Evolutionary conservation across 2,329 filamentous ascomycete species (phyloP).

Genomic region (Microascus cirrosus): DNA sequence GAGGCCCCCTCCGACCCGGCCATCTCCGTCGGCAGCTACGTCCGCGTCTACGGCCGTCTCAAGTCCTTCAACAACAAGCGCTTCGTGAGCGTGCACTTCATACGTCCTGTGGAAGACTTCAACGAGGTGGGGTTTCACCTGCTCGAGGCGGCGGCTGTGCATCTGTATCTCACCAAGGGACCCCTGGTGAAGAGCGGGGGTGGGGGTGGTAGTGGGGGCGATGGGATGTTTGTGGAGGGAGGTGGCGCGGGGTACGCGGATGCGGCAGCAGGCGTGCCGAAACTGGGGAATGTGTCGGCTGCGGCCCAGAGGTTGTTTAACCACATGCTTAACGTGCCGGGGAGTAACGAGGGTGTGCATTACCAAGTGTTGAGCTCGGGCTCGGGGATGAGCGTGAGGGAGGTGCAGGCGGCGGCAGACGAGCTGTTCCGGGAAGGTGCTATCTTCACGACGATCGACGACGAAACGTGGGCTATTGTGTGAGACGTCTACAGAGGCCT

Average conservation of each 20-base stretch:
- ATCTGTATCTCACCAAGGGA: conserved; percentile 72
- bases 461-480: conserved; percentile 81
- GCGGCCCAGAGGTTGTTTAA: conserved; percentile 61
- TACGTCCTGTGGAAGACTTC: conserved; percentile 70
- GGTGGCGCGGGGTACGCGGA: conserved; percentile 27
- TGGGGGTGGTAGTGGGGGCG: conserved; percentile 23
- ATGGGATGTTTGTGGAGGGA: conserved; percentile 48
- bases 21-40: conserved; percentile 65
- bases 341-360: conserved; percentile 75
- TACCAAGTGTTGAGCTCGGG: conserved; percentile 62
- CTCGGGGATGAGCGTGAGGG: conserved; percentile 52
- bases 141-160: conserved; percentile 79
- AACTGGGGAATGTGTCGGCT: conserved; percentile 36
- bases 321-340: conserved; percentile 53
- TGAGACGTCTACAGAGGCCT: conserved; percentile 45
- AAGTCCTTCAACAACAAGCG: conserved; percentile 77
- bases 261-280: conserved; percentile 17
- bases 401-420: conserved; percentile 68
- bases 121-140: conserved; percentile 93
- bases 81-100: conserved; percentile 68
- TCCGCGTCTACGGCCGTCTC: conserved; percentile 75
- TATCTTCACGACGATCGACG: conserved; percentile 87
- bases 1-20: conserved; percentile 33
- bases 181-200: conserved; percentile 32
- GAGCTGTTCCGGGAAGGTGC: conserved; percentile 64